Percentiles rank a stretch among this genome's conserved stretches.
phyloP scores from a whole-genome alignment of 495 filamentous ascomycete genomes.

The Parathielavia hyrcaniae region DNA sequence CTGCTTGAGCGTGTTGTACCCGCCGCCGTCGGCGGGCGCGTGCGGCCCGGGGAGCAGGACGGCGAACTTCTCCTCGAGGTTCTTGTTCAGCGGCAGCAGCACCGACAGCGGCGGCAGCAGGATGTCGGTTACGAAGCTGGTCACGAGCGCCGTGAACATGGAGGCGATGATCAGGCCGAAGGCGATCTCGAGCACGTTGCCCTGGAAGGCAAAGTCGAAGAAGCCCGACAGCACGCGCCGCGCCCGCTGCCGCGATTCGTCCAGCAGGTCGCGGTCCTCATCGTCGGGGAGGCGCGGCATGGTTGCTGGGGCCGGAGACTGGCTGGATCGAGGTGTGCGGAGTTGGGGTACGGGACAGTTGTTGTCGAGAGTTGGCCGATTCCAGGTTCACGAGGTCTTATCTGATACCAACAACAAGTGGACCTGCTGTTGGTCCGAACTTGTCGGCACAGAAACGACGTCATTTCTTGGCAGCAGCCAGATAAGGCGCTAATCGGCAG shows the following conservation, averaged over 20 bases:
- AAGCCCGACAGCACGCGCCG: constrained; percentile 54
- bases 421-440: background rate
- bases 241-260: constrained; percentile 31
- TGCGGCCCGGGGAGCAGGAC: constrained; percentile 54
- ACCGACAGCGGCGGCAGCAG: constrained; percentile 63
- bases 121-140: constrained; percentile 65
- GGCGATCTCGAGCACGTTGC: constrained; percentile 71
- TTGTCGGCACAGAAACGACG: background rate
- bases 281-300: constrained; percentile 27
- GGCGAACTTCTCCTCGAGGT: constrained; percentile 71
- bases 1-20: constrained; percentile 64
- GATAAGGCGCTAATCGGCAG: background rate
- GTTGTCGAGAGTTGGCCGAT: background rate
- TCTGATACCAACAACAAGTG: no score
- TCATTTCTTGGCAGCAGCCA: no score
- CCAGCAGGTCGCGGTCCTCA: constrained; percentile 35
- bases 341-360: background rate
- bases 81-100: constrained; percentile 60
- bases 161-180: constrained; percentile 69
- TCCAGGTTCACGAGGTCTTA: no score
- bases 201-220: constrained; percentile 63
- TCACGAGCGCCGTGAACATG: constrained; percentile 63
- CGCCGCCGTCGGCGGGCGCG: constrained; percentile 36
- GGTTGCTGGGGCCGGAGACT: background rate
- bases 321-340: background rate